A percentile compares a stretch with the other conserved stretches of the same genome.
phyloP scores from a whole-genome alignment of 371 early-diverging fungal species.

The Cokeromyces recurvatus region DNA sequence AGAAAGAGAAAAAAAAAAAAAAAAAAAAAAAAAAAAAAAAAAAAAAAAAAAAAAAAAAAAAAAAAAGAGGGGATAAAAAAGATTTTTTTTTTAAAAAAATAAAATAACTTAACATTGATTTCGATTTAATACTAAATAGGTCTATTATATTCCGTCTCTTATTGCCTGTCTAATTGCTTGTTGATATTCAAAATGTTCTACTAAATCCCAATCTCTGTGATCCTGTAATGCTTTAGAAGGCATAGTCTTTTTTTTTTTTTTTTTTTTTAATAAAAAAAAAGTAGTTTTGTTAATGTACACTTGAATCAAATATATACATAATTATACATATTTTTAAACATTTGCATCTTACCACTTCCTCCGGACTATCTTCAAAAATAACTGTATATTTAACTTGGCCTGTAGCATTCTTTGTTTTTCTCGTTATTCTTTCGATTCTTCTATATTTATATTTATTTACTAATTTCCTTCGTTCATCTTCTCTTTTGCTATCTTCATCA shows the following conservation, averaged over 20 bases:
- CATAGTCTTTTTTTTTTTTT: slow-evolving; percentile 1
- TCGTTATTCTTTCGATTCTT: slow-evolving; percentile 4
- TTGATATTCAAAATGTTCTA: slow-evolving; percentile 16
- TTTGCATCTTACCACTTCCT: slow-evolving; percentile 9
- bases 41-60: too few relatives aligned
- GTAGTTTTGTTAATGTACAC: too few relatives aligned
- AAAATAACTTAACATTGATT: too few relatives aligned
- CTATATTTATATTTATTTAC: slow-evolving; percentile 4
- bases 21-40: too few relatives aligned
- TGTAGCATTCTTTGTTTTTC: slow-evolving; percentile 1
- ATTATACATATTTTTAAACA: too few relatives aligned
- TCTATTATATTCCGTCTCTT: too few relatives aligned
- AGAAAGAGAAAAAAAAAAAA: too few relatives aligned
- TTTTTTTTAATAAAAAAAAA: neutral
- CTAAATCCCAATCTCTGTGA: slow-evolving; percentile 16
- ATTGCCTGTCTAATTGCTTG: too few relatives aligned
- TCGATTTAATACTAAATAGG: too few relatives aligned
- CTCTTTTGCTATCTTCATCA: slow-evolving; percentile 9
- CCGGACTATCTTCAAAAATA: neutral
- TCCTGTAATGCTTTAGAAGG: slow-evolving; percentile 13
- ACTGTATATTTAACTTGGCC: slow-evolving; percentile 14
- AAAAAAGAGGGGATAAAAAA: too few relatives aligned
- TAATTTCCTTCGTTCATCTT: neutral
- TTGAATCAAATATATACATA: too few relatives aligned
- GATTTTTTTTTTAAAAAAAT: too few relatives aligned